phyloP scores from a whole-genome alignment of 768 basidiomycete species.

The Pholiota molesta region DNA sequence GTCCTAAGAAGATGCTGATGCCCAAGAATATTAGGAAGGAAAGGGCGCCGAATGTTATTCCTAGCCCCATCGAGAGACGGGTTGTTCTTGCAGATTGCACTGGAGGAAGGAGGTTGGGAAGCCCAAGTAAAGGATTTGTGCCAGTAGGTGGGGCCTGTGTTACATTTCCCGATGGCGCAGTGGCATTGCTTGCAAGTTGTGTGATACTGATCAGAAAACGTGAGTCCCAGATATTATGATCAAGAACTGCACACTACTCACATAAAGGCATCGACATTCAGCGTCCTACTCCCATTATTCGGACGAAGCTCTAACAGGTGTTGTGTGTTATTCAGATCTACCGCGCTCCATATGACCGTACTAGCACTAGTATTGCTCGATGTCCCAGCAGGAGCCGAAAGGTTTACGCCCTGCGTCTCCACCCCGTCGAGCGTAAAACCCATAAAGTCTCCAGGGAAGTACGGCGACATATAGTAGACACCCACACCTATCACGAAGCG shows the following conservation, averaged over 20 bases:
- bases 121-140: neutral
- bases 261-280: constrained; percentile 26
- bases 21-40: constrained; percentile 18
- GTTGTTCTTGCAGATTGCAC: constrained; percentile 7
- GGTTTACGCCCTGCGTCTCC: constrained; percentile 11
- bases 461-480: constrained; percentile 24
- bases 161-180: constrained; percentile 1
- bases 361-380: constrained; percentile 7
- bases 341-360: constrained; percentile 21
- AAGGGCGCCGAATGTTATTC: constrained; percentile 16
- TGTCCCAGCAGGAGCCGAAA: constrained; percentile 16
- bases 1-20: constrained; percentile 12
- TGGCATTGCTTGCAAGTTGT: constrained; percentile 9
- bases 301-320: constrained; percentile 24
- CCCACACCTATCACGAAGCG: constrained; percentile 19
- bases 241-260: constrained; percentile 7
- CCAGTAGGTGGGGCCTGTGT: neutral
- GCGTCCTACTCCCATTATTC: constrained; percentile 18
- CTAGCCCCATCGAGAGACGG: constrained; percentile 16
- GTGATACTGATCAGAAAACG: constrained; percentile 5
- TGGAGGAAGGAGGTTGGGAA: neutral
- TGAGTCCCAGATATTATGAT: neutral
- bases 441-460: constrained; percentile 16
- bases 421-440: constrained; percentile 23
- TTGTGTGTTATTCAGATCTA: constrained; percentile 17